Evolutionary conservation across 768 basidiomycete genomes (phyloP).

Genomic region (Termitomyces sp.): DNA sequence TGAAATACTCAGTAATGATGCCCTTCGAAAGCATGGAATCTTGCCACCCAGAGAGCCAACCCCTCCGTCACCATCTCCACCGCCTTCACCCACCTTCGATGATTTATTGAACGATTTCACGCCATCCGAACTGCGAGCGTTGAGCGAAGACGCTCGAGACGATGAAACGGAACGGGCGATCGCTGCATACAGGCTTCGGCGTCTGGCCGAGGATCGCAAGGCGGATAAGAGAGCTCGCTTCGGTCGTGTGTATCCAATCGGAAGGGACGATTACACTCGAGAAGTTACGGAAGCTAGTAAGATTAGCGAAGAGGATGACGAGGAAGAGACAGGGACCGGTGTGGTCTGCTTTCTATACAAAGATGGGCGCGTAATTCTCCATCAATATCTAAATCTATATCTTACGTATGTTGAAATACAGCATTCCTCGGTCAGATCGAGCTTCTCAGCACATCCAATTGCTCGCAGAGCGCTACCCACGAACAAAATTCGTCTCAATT

Average conservation of each 20-base stretch:
- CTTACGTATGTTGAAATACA: conserved; percentile 21
- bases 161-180: conserved; percentile 75
- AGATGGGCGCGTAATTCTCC: conserved; percentile 63
- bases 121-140: conserved; percentile 55
- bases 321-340: conserved; percentile 73
- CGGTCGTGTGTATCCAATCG: conserved; percentile 83
- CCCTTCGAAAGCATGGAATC: conserved; percentile 88
- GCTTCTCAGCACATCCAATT: conserved; percentile 62
- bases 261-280: conserved; percentile 88
- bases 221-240: conserved; percentile 63
- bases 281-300: conserved; percentile 94
- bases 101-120: conserved; percentile 64
- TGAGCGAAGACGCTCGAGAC: conserved; percentile 69
- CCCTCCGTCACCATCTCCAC: conserved; percentile 76
- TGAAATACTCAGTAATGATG: conserved; percentile 71
- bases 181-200: conserved; percentile 57
- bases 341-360: conserved; percentile 95
- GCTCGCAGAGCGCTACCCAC: conserved; percentile 79
- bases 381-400: neutral
- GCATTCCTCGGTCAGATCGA: conserved; percentile 77
- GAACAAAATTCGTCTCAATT: conserved; percentile 94
- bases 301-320: conserved; percentile 57
- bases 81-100: conserved; percentile 67
- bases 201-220: conserved; percentile 56
- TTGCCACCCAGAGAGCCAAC: conserved; percentile 68